phyloP scores from a whole-genome alignment of 208 protist species.

The Naegleria lovaniensis region DNA sequence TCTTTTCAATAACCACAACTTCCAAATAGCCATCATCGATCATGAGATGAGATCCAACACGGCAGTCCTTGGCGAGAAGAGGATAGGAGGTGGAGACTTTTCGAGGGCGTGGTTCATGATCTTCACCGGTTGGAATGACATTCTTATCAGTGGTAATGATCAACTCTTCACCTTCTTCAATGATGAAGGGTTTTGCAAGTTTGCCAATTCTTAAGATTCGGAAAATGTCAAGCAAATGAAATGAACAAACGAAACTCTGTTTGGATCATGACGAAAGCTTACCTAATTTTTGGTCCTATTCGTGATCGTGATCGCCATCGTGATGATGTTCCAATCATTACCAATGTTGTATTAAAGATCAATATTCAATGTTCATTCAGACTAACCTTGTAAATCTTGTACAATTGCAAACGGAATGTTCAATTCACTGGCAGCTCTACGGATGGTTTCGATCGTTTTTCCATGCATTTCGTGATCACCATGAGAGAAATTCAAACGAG shows the following conservation, averaged over 20 bases:
- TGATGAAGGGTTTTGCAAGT: slow-evolving; percentile 33
- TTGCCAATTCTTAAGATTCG: neutral
- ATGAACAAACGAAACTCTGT: no score
- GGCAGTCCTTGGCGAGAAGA: slow-evolving; percentile 63
- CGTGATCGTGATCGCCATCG: no score
- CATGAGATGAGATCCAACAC: slow-evolving; percentile 74
- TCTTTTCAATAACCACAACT: slow-evolving; percentile 56
- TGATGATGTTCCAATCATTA: no score
- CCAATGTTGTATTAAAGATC: no score
- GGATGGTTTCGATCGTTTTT: slow-evolving; percentile 69
- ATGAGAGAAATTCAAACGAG: slow-evolving; percentile 95
- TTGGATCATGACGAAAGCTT: no score
- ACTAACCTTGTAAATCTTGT: slow-evolving; percentile 13
- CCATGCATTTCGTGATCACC: slow-evolving; percentile 89
- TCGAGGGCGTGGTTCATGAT: neutral
- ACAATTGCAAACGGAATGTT: slow-evolving; percentile 24
- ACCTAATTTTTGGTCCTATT: no score
- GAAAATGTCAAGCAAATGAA: no score
- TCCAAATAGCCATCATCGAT: slow-evolving; percentile 92
- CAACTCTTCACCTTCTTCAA: neutral
- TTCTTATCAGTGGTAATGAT: neutral
- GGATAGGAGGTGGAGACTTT: neutral
- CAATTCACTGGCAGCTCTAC: slow-evolving; percentile 7
- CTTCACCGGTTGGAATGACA: neutral
- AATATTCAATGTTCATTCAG: no score